phyloP scores from a whole-genome alignment of 2,329 filamentous ascomycete species.

The Zopfia rhizophila region DNA sequence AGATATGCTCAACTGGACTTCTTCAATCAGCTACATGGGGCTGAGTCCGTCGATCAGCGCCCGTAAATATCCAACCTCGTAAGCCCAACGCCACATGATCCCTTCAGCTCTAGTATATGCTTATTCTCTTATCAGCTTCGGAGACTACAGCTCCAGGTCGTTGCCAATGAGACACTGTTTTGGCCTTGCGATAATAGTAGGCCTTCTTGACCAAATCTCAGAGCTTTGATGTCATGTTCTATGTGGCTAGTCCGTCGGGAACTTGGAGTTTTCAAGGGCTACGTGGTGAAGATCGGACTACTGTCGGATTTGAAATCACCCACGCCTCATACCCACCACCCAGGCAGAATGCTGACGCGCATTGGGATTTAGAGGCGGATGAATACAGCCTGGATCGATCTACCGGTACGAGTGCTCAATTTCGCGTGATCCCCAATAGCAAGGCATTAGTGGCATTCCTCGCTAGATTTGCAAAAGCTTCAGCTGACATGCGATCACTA shows the following conservation, averaged over 20 bases:
- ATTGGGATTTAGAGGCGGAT: no score
- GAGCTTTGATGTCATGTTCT: no score
- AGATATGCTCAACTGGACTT: constrained; percentile 3
- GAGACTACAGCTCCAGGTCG: constrained; percentile 17
- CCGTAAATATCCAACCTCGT: constrained; percentile 3
- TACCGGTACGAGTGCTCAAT: no score
- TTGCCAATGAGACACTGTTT: constrained; percentile 24
- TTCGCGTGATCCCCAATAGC: constrained; percentile 1
- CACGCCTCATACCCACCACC: neutral
- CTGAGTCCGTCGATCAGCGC: neutral
- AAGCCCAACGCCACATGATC: constrained; percentile 7
- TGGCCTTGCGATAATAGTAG: constrained; percentile 17
- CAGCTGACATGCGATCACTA: constrained; percentile 2
- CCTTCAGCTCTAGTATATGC: constrained; percentile 23
- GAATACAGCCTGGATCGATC: no score
- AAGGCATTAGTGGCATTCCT: constrained; percentile 8
- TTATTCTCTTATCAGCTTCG: constrained; percentile 22
- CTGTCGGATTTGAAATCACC: no score
- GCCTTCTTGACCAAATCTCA: constrained; percentile 14
- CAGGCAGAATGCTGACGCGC: neutral
- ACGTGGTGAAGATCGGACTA: no score
- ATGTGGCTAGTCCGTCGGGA: no score
- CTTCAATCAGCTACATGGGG: neutral
- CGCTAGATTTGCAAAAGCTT: constrained; percentile 5
- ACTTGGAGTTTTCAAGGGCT: no score